Conservation (phyloP, 768 basidiomycete genomes). For the Mycena vulgaris region DNA sequence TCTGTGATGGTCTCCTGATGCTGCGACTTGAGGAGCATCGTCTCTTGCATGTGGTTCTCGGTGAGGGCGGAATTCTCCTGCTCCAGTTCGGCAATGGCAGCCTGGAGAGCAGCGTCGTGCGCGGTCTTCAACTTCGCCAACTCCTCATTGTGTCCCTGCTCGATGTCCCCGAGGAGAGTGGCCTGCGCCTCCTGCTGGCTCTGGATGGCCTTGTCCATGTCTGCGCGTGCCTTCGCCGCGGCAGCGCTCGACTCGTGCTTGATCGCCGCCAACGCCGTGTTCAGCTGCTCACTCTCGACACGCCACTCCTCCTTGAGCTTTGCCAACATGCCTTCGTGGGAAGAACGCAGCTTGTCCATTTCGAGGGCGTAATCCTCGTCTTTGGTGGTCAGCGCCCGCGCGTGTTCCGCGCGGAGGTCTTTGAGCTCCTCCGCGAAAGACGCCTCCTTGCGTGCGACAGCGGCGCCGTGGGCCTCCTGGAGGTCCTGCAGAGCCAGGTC, state of each 20-base stretch:
- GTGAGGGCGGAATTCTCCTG: slow-evolving; percentile 55
- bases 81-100: slow-evolving; percentile 49
- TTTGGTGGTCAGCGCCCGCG: slow-evolving; percentile 64
- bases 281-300: slow-evolving; percentile 65
- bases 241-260: slow-evolving; percentile 60
- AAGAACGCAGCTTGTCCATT: slow-evolving; percentile 72
- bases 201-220: slow-evolving; percentile 64
- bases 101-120: slow-evolving; percentile 60
- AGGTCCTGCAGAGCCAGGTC: slow-evolving; percentile 73
- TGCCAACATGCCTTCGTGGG: slow-evolving; percentile 68
- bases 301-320: slow-evolving; percentile 70
- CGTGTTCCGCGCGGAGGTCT: slow-evolving; percentile 75
- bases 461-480: slow-evolving; percentile 80
- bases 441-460: slow-evolving; percentile 76
- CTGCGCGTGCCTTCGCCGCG: slow-evolving; percentile 56
- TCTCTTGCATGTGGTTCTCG: slow-evolving; percentile 60
- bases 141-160: slow-evolving; percentile 71
- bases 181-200: slow-evolving; percentile 71
- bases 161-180: slow-evolving; percentile 66
- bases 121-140: slow-evolving; percentile 61
- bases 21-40: slow-evolving; percentile 58
- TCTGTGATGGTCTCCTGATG: slow-evolving; percentile 64
- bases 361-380: slow-evolving; percentile 74
- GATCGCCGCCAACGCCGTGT: slow-evolving; percentile 57
- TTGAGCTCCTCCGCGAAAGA: slow-evolving; percentile 78